Conservation (phyloP, 352 stramenopile genomes). For the Phytopythium litorale region DNA sequence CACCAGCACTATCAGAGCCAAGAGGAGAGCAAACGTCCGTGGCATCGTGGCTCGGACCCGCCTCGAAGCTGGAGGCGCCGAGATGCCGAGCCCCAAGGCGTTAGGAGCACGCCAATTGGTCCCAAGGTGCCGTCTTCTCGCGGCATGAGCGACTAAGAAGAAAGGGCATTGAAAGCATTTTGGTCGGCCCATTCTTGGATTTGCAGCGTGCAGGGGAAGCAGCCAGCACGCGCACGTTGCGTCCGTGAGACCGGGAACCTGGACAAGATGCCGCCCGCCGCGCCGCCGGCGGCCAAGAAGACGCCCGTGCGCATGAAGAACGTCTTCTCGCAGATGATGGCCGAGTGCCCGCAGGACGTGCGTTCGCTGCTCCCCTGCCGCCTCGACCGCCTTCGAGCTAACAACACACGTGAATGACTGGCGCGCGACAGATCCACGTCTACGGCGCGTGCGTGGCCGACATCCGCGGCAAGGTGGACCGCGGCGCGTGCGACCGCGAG, state of each 20-base stretch:
- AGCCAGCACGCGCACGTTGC: too few species aligned
- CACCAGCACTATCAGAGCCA: background rate
- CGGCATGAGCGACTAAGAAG: background rate
- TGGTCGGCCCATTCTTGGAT: background rate
- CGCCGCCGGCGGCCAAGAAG: constrained; percentile 21
- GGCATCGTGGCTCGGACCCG: too few species aligned
- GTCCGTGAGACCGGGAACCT: too few species aligned
- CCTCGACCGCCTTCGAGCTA: background rate
- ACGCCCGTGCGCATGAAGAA: constrained; percentile 56
- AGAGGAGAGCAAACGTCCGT: background rate
- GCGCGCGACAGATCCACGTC: constrained; percentile 53
- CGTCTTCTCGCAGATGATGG: constrained; percentile 64
- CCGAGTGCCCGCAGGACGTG: constrained; percentile 62
- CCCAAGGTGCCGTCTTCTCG: too few species aligned
- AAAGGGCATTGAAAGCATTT: background rate
- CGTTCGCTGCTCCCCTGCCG: constrained; percentile 4
- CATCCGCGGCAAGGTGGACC: constrained; percentile 47
- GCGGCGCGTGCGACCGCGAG: constrained; percentile 58
- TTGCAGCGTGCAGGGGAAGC: background rate
- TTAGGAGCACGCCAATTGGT: too few species aligned
- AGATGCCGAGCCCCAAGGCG: too few species aligned
- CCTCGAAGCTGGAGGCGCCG: too few species aligned
- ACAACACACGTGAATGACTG: background rate
- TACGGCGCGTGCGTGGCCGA: constrained; percentile 76
- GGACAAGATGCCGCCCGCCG: constrained; percentile 10